phyloP scores from a whole-genome alignment of 495 filamentous ascomycete species.

The Cladorrhinum samala region DNA sequence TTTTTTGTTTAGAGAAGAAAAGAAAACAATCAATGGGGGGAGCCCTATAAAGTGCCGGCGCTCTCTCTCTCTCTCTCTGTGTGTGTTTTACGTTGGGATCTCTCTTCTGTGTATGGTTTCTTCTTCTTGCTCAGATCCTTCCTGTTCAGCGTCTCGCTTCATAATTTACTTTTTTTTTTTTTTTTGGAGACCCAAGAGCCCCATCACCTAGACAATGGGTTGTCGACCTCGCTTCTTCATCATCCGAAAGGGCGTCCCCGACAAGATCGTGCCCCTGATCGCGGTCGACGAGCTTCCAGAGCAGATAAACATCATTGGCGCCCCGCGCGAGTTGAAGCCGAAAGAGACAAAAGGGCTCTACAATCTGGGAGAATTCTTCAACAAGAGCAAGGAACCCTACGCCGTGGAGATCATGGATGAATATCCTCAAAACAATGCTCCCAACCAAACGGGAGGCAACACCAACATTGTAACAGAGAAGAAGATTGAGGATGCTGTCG shows the following conservation, averaged over 20 bases:
- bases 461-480: not conserved
- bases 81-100: too few relatives aligned
- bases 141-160: too few relatives aligned
- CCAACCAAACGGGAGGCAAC: not conserved
- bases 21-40: too few relatives aligned
- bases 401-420: conserved; percentile 19
- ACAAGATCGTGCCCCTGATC: conserved; percentile 39
- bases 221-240: conserved; percentile 8
- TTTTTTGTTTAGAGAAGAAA: too few relatives aligned
- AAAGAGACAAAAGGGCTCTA: conserved; percentile 33
- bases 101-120: too few relatives aligned
- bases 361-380: conserved; percentile 30
- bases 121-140: too few relatives aligned
- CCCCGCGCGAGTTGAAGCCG: conserved; percentile 32
- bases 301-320: conserved; percentile 31
- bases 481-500: too few relatives aligned
- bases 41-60: too few relatives aligned
- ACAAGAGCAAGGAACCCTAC: conserved; percentile 26
- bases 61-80: too few relatives aligned
- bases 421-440: not conserved
- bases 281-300: conserved; percentile 41
- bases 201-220: conserved; percentile 11
- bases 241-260: conserved; percentile 12
- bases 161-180: not conserved
- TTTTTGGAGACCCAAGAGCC: conserved; percentile 6